Conservation (phyloP, 192 early-diverging fungal genomes). For the Podila epigama region DNA sequence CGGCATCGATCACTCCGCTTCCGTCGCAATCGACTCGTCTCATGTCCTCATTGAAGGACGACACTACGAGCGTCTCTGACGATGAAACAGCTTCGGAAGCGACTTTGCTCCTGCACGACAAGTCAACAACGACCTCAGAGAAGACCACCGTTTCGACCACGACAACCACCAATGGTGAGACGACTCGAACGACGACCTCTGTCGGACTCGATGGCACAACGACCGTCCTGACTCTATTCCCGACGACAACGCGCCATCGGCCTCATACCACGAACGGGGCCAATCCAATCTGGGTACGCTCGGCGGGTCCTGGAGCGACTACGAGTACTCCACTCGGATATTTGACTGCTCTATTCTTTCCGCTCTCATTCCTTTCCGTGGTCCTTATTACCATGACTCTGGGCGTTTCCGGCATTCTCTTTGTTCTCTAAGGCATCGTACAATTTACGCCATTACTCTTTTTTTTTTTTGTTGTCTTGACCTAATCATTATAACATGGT, state of each 20-base stretch:
- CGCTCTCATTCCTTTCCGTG: neutral
- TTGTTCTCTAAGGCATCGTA: neutral
- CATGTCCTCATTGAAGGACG: neutral
- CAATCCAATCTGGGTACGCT: neutral
- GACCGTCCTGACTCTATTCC: conserved; percentile 28
- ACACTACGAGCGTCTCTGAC: neutral
- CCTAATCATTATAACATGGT: neutral
- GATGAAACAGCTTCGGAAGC: neutral
- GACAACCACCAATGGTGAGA: conserved; percentile 18
- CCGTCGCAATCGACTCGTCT: neutral
- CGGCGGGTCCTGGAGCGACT: neutral
- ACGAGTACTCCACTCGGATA: neutral
- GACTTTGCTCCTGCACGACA: neutral
- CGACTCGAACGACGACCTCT: conserved; percentile 19
- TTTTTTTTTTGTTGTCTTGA: neutral
- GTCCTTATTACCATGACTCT: neutral
- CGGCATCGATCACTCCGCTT: neutral
- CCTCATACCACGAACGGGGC: neutral
- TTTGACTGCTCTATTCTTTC: neutral
- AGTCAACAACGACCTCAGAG: neutral
- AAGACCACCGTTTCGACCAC: conserved; percentile 29
- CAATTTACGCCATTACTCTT: neutral
- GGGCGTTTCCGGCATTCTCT: neutral
- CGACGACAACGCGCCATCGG: conserved; percentile 18
- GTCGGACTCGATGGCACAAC: conserved; percentile 23